Conservation (phyloP, 305 asterid species). For the Nicotiana rustica region DNA sequence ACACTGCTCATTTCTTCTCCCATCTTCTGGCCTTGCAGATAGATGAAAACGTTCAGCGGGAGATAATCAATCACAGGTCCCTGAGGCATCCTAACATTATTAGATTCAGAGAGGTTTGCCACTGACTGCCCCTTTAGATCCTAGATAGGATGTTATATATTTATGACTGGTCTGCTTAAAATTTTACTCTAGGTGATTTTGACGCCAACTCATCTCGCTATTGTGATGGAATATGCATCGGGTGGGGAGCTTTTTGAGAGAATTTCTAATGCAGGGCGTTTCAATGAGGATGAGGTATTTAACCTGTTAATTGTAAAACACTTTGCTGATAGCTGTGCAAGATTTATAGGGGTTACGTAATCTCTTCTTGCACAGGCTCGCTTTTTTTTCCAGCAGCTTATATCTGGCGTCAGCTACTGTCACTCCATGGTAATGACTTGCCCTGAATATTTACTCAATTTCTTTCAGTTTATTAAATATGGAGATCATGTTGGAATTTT, state of each 20-base stretch:
- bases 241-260: conserved; percentile 94
- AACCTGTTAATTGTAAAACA: conserved; percentile 33
- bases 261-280: conserved; percentile 87
- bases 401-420: conserved; percentile 87
- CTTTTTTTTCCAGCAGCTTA: conserved; percentile 80
- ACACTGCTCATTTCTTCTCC: conserved; percentile 27
- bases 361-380: conserved; percentile 58
- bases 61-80: conserved; percentile 84
- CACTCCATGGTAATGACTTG: conserved; percentile 60
- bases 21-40: conserved; percentile 56
- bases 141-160: not conserved
- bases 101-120: conserved; percentile 77
- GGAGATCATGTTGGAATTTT: conserved; percentile 31
- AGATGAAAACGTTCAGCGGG: conserved; percentile 86
- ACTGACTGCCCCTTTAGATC: conserved; percentile 16
- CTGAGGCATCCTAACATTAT: conserved; percentile 85
- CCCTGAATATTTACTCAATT: not conserved
- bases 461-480: conserved; percentile 27
- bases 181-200: conserved; percentile 69
- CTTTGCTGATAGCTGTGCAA: conserved; percentile 10
- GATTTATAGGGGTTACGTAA: conserved; percentile 4
- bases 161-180: conserved; percentile 26
- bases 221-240: conserved; percentile 95
- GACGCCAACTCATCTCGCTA: conserved; percentile 92
- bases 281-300: conserved; percentile 91